A percentile compares a stretch with the other conserved stretches of the same genome.
phyloP scores from a whole-genome alignment of 352 stramenopile species.

The Globisporangium echinulatum region DNA sequence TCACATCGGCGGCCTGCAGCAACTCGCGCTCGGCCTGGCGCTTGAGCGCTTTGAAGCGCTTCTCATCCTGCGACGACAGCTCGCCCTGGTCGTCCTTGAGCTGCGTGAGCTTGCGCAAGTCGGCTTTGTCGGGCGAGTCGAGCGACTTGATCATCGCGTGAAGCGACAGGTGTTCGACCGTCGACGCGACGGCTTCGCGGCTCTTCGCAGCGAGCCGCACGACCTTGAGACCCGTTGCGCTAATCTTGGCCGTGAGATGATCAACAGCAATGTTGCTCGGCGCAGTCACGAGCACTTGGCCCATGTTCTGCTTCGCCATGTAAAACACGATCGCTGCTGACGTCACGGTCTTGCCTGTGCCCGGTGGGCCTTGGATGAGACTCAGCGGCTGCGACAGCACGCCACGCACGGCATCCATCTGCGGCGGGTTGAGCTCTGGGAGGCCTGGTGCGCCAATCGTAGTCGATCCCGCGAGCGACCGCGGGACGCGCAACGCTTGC shows the following conservation, averaged over 20 bases:
- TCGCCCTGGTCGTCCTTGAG: slow-evolving; percentile 96
- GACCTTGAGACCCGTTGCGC: slow-evolving; percentile 95
- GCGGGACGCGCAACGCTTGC: slow-evolving; percentile 83
- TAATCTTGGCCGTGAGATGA: slow-evolving; percentile 96
- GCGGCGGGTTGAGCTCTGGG: slow-evolving; percentile 96
- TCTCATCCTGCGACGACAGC: slow-evolving; percentile 93
- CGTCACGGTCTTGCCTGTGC: slow-evolving; percentile 97
- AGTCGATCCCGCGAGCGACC: slow-evolving; percentile 45
- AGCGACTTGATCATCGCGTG: slow-evolving; percentile 95
- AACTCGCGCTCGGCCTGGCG: slow-evolving; percentile 94
- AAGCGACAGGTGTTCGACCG: slow-evolving; percentile 96
- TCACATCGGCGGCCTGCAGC: slow-evolving; percentile 97
- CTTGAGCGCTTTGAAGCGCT: slow-evolving; percentile 93
- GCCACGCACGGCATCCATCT: slow-evolving; percentile 93
- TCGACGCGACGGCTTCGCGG: slow-evolving; percentile 91
- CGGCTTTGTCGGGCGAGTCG: slow-evolving; percentile 85
- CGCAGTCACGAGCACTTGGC: slow-evolving; percentile 97
- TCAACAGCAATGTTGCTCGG: slow-evolving; percentile 99
- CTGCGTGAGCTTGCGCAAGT: slow-evolving; percentile 89
- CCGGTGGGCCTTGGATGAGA: slow-evolving; percentile 97
- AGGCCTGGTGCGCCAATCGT: slow-evolving; percentile 91
- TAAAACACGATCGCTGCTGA: slow-evolving; percentile 99
- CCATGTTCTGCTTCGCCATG: slow-evolving; percentile 97
- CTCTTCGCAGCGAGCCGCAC: slow-evolving; percentile 98
- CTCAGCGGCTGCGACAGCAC: slow-evolving; percentile 96